Percentiles rank a stretch among this genome's conserved stretches.
Conservation (phyloP, 2,329 filamentous ascomycete species). For the Waltergamsia citrina region DNA sequence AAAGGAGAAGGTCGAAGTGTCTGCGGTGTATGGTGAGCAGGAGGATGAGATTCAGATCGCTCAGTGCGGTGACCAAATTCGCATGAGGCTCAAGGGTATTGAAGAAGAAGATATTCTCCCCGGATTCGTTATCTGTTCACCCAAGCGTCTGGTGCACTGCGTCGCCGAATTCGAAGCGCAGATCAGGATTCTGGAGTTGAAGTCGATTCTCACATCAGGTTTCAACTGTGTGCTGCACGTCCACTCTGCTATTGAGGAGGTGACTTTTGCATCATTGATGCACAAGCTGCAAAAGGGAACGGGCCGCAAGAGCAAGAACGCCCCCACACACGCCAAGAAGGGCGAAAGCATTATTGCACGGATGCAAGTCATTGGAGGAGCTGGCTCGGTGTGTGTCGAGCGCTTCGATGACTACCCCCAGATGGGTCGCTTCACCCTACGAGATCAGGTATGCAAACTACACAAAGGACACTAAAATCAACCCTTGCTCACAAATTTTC, state of each 20-base stretch:
- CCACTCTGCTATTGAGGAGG: slow-evolving; percentile 94
- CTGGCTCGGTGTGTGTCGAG: slow-evolving; percentile 85
- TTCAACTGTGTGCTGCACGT: slow-evolving; percentile 98
- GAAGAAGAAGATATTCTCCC: slow-evolving; percentile 97
- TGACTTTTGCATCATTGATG: slow-evolving; percentile 78
- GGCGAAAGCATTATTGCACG: slow-evolving; percentile 83
- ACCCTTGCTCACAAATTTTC: too few relatives aligned
- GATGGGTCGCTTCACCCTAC: slow-evolving; percentile 79
- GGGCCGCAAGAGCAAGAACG: slow-evolving; percentile 81
- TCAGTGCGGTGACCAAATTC: slow-evolving; percentile 90
- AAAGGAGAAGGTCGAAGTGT: slow-evolving; percentile 67
- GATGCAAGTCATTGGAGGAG: slow-evolving; percentile 76
- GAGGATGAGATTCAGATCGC: slow-evolving; percentile 81
- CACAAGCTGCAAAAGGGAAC: slow-evolving; percentile 97
- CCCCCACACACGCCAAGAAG: slow-evolving; percentile 82
- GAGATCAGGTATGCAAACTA: slow-evolving; percentile 61
- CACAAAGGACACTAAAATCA: too few relatives aligned
- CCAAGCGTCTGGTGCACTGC: slow-evolving; percentile 86
- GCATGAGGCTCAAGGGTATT: slow-evolving; percentile 82
- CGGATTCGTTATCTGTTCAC: slow-evolving; percentile 92
- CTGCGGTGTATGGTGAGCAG: slow-evolving; percentile 87
- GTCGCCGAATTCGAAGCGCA: slow-evolving; percentile 90
- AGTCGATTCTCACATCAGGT: slow-evolving; percentile 85
- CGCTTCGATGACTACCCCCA: slow-evolving; percentile 94
- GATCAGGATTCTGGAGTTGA: slow-evolving; percentile 89